A percentile compares a stretch with the other conserved stretches of the same genome.
Evolutionary conservation across 805 yeast species (phyloP).

Genomic region (Naumovozyma dairenensis): DNA sequence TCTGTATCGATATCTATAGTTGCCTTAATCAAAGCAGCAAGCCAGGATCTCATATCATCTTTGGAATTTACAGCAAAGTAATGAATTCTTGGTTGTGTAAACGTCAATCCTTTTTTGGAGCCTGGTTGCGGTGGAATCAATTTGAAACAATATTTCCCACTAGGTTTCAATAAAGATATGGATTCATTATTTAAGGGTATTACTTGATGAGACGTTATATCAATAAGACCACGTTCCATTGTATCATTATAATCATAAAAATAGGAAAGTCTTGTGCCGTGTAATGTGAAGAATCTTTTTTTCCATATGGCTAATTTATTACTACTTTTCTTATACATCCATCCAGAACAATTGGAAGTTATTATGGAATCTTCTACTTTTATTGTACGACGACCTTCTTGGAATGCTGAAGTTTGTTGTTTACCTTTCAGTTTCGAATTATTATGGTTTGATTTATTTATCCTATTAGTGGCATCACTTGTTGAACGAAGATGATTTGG

Average conservation of each 20-base stretch:
- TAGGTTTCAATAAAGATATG: conserved; percentile 76
- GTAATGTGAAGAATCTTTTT: conserved; percentile 70
- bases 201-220: conserved; percentile 89
- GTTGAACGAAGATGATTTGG: no score
- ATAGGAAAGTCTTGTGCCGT: conserved; percentile 87
- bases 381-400: conserved; percentile 75
- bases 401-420: conserved; percentile 66
- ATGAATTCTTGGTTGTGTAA: conserved; percentile 92
- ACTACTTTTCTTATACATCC: conserved; percentile 92
- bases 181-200: conserved; percentile 54
- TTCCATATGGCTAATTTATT: conserved; percentile 82
- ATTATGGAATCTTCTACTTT: conserved; percentile 70
- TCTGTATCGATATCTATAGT: conserved; percentile 91
- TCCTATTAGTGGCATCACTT: conserved; percentile 2
- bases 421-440: conserved; percentile 38
- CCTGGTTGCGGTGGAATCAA: conserved; percentile 97
- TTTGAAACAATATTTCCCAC: conserved; percentile 85
- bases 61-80: conserved; percentile 88
- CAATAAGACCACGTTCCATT: conserved; percentile 84
- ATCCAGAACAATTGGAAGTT: conserved; percentile 71
- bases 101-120: conserved; percentile 84
- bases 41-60: conserved; percentile 90
- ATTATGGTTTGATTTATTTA: no score
- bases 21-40: conserved; percentile 88
- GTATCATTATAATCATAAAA: conserved; percentile 67